Base-by-base conservation (phyloP, 2,329 filamentous ascomycete genomes). In the Sporothrix luriei region DNA sequence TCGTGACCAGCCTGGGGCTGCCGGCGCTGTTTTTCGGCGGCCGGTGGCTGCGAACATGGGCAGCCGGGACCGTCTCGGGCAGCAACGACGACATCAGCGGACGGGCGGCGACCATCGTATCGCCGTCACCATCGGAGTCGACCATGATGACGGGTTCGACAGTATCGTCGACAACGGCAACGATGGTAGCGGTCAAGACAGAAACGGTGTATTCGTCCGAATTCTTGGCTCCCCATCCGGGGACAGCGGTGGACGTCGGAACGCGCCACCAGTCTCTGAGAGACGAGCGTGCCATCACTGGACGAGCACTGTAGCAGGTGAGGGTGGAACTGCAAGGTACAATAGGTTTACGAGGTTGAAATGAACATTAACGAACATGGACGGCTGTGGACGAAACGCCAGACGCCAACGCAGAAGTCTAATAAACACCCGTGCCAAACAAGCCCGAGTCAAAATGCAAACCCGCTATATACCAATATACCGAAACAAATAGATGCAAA, bases 1-100 rank as follows among this genome's bases (percentile, higher is more conserved):
- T 78, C 43, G 75, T 79, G 1, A 55, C 76, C 3, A 74, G 74
- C 3, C 71, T 79, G 6, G 75, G 77, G 2, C 68, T 79, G 43
- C 76, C 77, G 0, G 55, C 71, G 0, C 73, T 79, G 33, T 78
- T 75, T 52, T 75, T 76, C 38, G 73, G 69, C 43, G 76, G 76
- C 7, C 74, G 74, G 54, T 70, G 68, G 59, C 59, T 78, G n/a
- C 73, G 77, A 1, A 54, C 71, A 24, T 78, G 74, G 76, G 76
- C 77, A 0, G 76, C 74, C 0, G 77, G 77, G 16, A 75, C 66
- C 6, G 74, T 77, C 2, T 43, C 46, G 11, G 55, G 55, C 3
- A 46, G n/a, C 10, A 33, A 38, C 4, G 48, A 11, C 29, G 59
- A 21, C 1, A 48, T 3, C 43, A 48, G 4, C 16, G 9, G 4